Base-by-base conservation (phyloP, 306 rosid genomes). In the Fagus crenata region DNA sequence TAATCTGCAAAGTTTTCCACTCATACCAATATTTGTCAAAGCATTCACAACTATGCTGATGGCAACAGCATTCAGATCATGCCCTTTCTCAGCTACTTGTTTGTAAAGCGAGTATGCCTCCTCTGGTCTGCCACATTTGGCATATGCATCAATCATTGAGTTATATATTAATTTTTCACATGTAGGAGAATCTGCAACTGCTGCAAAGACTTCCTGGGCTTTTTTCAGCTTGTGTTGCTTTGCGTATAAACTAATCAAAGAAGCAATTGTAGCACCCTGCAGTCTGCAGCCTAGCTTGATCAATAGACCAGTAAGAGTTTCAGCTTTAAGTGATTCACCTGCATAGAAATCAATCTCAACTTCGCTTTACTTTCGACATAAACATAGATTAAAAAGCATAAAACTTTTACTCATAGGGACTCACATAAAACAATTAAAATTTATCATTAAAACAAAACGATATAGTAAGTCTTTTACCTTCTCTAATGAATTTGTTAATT, bases 301-400 rank as follows among this genome's bases (percentile, higher is more conserved):
- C 81, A 89, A 67, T 51, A 85, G 90, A 75, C 69, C 53, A 49
- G 75, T 80, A 76, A 85, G 89, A 42, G 80, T 75, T 86, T 89
- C 91, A 41, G 94, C 97, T 85, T 89, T 92, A 55, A 82, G 85
- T 72, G 86, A 77, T 85, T 94, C 95, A 73, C 97, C 98, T 94
- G 91, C 69, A 51, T 35, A 69, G 76, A 75, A 75, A 65, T n/a
- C 13, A 35, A n/a, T 33, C 31, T 41, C 55, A 72, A 54, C 5
- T 18, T 41, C 9, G 14, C 39, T 56, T 56, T 43, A 58, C 72
- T 31, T 69, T 31, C 53, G 70, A 71, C 49, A 74, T 53, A 77
- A 17, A 49, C 58, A 78, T 63, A 83, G 67, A 60, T 74, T 41
- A 49, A 82, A 76, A 79, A 14, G 40, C 69, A 81, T 43, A 36